These are phyloP conservation scores for Boletus tomentosulus DNA, from an alignment of 768 basidiomycete species.

Conservation along the genomic window DNA sequence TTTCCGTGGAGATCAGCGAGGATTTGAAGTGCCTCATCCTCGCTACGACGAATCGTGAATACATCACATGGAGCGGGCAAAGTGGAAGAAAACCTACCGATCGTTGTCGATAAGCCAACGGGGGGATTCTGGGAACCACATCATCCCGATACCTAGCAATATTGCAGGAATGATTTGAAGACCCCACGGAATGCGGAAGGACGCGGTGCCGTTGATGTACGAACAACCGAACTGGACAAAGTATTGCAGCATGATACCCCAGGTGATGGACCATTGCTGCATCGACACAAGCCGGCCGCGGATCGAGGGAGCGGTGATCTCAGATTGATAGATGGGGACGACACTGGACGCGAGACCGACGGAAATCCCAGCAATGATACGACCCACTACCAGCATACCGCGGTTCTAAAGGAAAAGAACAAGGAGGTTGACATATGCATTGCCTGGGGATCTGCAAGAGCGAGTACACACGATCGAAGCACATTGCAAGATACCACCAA, in stretches of 20 bases:
- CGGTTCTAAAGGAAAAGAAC: constrained; percentile 42
- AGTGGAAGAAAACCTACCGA: constrained; percentile 31
- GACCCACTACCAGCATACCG: constrained; percentile 71
- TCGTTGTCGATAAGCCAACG: constrained; percentile 67
- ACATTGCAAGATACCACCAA: constrained; percentile 70
- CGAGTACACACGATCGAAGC: constrained; percentile 41
- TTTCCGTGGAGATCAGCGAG: constrained; percentile 68
- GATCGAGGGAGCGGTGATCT: constrained; percentile 67
- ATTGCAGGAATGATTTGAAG: constrained; percentile 77
- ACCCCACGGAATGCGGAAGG: constrained; percentile 80
- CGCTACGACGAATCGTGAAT: constrained; percentile 13
- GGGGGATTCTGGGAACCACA: constrained; percentile 64
- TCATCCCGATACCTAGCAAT: constrained; percentile 63
- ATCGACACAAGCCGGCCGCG: constrained; percentile 73
- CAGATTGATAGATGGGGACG: constrained; percentile 73
- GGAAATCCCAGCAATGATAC: constrained; percentile 63
- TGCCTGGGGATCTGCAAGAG: background rate
- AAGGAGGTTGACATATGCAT: background rate
- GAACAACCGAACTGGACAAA: constrained; percentile 75
- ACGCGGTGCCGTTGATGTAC: constrained; percentile 58
- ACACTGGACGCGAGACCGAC: constrained; percentile 64
- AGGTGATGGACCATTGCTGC: constrained; percentile 79
- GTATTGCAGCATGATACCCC: constrained; percentile 75
- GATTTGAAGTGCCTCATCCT: constrained; percentile 62
- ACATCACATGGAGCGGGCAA: background rate